phyloP scores from a whole-genome alignment of 768 basidiomycete genomes.

The Wakefieldia striispora region DNA sequence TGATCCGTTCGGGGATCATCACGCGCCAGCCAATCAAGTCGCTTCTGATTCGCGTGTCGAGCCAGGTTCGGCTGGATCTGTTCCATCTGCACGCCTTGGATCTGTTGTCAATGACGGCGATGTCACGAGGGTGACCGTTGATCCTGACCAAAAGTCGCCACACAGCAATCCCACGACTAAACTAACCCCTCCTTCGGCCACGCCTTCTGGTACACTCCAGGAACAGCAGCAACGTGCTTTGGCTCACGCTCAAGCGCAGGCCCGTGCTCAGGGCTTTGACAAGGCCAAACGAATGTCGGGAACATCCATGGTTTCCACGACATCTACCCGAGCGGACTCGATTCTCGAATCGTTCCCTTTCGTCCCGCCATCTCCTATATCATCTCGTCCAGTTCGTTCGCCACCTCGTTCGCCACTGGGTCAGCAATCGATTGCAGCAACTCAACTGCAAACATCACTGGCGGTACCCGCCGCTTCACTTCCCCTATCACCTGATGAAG shows the following conservation, averaged over 20 bases:
- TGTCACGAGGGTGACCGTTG: slow-evolving; percentile 50
- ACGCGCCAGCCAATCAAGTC: slow-evolving; percentile 24
- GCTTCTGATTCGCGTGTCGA: slow-evolving; percentile 24
- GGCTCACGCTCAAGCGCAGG: slow-evolving; percentile 59
- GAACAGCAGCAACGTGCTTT: slow-evolving; percentile 68
- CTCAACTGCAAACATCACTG: slow-evolving; percentile 8
- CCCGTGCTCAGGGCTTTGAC: slow-evolving; percentile 51
- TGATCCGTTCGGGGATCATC: slow-evolving; percentile 68
- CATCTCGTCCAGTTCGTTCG: slow-evolving; percentile 71
- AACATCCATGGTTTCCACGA: slow-evolving; percentile 63
- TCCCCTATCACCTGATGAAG: slow-evolving; percentile 1
- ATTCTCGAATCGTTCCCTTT: slow-evolving; percentile 87
- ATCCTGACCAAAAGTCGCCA: slow-evolving; percentile 41
- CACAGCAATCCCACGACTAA: slow-evolving; percentile 63
- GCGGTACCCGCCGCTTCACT: neutral
- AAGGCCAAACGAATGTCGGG: slow-evolving; percentile 53
- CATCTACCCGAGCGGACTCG: slow-evolving; percentile 76
- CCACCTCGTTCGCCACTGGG: slow-evolving; percentile 72
- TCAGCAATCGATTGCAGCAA: slow-evolving; percentile 49
- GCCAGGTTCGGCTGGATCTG: slow-evolving; percentile 40
- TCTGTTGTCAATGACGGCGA: slow-evolving; percentile 59
- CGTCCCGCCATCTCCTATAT: slow-evolving; percentile 86
- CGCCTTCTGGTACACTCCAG: slow-evolving; percentile 42
- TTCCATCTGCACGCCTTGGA: slow-evolving; percentile 51
- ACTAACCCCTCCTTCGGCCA: slow-evolving; percentile 48